Evolutionary conservation across 2,329 filamentous ascomycete genomes (phyloP), one percentile per base, ranked within the genome.

Genomic region (Penicillium sp.): DNA sequence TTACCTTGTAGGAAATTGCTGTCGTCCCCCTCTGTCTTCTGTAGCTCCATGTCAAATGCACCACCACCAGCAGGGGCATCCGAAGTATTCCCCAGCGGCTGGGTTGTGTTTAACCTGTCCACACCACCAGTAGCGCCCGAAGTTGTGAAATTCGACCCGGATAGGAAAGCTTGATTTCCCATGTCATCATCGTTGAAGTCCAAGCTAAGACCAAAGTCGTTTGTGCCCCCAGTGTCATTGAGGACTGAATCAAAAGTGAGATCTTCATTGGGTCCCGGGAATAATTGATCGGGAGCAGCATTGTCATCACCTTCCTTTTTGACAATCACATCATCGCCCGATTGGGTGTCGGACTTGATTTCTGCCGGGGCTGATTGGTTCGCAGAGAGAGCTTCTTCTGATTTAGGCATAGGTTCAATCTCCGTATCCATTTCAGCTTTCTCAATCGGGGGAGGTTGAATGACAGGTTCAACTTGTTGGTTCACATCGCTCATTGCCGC

Each of bases 201-300:
- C 22, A 76, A 63, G 56, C 74, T 69, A 16, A 78, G 68, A 45
- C 72, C 69, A 45, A 77, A 75, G 34, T 73, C 71, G 51, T 71
- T 73, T 8, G 63, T 58, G 4, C 65, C 67, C 6, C 66, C 67
- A 22, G 64, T 63, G 14, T 73, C 69, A 20, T 73, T 69, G 37
- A 77, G 71, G 56, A 74, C 70, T 2, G 74, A 72, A 48, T 75
- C 73, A 53, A 78, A 77, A 44, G 74, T 74, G 56, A 78, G 67
- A 3, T 74, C 74, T 16, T 73, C 71, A 14, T 64, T 64, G 7
- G 60, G 47, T 22, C 61, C 64, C 34, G 69, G 58, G 24, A 65
- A 61, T 38, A 64, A 57, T 63, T 71, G 71, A 18, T 68, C 51
- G 47, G 57, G 55, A 9, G 53, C 48, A 16, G 53, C 40, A 20